Percentiles rank a stretch among this genome's conserved stretches.
Conservation (phyloP, 2,329 filamentous ascomycete species). For the Colletotrichum spinosum region DNA sequence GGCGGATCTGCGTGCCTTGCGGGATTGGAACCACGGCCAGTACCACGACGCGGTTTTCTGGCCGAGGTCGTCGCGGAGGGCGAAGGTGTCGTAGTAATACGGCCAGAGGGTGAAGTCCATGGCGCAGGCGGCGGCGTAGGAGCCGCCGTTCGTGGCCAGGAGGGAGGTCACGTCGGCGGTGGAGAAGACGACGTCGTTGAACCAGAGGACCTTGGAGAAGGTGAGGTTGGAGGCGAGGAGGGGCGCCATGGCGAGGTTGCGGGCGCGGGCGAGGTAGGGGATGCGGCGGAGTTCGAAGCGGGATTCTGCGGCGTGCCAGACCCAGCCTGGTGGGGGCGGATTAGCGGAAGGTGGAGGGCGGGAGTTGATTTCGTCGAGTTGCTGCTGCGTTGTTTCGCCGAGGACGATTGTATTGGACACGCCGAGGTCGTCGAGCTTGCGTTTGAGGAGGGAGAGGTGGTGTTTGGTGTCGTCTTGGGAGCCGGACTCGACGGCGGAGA, state of each 20-base stretch:
- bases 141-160: slow-evolving; percentile 63
- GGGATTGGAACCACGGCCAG: slow-evolving; percentile 70
- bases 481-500: slow-evolving; percentile 75
- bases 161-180: slow-evolving; percentile 62
- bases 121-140: slow-evolving; percentile 70
- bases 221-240: slow-evolving; percentile 55
- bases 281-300: slow-evolving; percentile 72
- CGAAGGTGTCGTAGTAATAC: slow-evolving; percentile 52
- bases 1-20: slow-evolving; percentile 53
- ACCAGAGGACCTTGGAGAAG: slow-evolving; percentile 69
- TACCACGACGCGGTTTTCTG: slow-evolving; percentile 62
- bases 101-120: slow-evolving; percentile 68
- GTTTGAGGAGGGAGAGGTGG: slow-evolving; percentile 41
- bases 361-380: slow-evolving; percentile 65
- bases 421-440: slow-evolving; percentile 57
- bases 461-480: slow-evolving; percentile 74
- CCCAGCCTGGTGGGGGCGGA: slow-evolving; percentile 67
- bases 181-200: slow-evolving; percentile 72
- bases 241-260: slow-evolving; percentile 73
- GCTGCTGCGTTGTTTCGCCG: slow-evolving; percentile 64
- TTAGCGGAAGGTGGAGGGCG: slow-evolving; percentile 43
- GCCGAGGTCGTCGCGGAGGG: slow-evolving; percentile 65
- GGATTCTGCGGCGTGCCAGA: slow-evolving; percentile 61
- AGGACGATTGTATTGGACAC: slow-evolving; percentile 68
- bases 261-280: slow-evolving; percentile 72